Conservation (phyloP, 192 early-diverging fungal genomes). For the Backusella australiensis region DNA sequence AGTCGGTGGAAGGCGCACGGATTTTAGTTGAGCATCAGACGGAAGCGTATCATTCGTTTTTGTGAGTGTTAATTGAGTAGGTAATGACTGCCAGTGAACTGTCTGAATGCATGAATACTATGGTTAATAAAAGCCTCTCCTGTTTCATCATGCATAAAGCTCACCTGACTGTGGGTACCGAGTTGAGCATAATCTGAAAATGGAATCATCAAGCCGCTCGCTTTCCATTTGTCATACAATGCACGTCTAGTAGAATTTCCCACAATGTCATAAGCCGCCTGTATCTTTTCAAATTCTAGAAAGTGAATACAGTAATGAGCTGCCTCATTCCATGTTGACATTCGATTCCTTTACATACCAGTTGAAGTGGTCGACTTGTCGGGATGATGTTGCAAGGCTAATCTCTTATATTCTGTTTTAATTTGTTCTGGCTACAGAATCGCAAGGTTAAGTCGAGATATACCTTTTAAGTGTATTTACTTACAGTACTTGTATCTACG, state of each 20-base stretch:
- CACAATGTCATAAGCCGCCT: slow-evolving; percentile 29
- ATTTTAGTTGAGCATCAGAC: neutral
- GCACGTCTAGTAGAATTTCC: slow-evolving; percentile 21
- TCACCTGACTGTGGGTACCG: slow-evolving; percentile 29
- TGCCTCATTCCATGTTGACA: neutral
- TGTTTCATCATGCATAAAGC: neutral
- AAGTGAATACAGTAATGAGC: neutral
- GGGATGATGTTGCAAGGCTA: slow-evolving; percentile 29
- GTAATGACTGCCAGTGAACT: slow-evolving; percentile 33
- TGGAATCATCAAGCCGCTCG: slow-evolving; percentile 21
- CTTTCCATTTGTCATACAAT: slow-evolving; percentile 28
- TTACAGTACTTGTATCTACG: slow-evolving; percentile 9
- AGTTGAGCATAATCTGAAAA: slow-evolving; percentile 26
- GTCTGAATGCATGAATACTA: slow-evolving; percentile 12
- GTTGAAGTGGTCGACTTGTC: slow-evolving; percentile 21
- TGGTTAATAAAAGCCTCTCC: neutral
- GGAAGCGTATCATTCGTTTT: neutral
- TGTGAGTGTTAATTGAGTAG: slow-evolving; percentile 15
- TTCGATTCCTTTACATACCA: neutral
- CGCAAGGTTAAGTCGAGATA: neutral
- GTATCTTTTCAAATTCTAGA: slow-evolving; percentile 13
- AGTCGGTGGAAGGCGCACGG: slow-evolving; percentile 6
- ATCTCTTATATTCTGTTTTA: slow-evolving; percentile 26
- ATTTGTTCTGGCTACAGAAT: slow-evolving; percentile 26
- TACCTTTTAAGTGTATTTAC: neutral